Conservation (phyloP, 352 stramenopile species). For the Phytophthora litchii region DNA sequence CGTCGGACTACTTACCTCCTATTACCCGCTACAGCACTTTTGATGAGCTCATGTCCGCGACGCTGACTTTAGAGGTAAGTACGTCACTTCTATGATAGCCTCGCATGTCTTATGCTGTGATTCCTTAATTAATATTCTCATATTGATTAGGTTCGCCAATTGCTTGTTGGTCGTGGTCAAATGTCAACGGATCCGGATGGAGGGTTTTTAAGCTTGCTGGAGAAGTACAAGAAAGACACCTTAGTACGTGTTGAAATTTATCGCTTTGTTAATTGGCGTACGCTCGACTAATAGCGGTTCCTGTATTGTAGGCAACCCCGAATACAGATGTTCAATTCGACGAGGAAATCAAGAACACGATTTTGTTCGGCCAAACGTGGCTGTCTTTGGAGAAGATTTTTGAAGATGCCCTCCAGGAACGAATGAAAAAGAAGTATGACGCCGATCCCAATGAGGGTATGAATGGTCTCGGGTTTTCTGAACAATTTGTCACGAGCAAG, state of each 20-base stretch:
- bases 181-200: slow-evolving; percentile 86
- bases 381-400: slow-evolving; percentile 90
- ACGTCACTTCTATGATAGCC: not conserved
- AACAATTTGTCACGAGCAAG: slow-evolving; percentile 82
- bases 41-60: slow-evolving; percentile 91
- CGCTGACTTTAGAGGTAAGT: slow-evolving; percentile 82
- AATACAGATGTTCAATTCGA: slow-evolving; percentile 71
- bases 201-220: slow-evolving; percentile 79
- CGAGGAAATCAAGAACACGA: slow-evolving; percentile 84
- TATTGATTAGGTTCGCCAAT: slow-evolving; percentile 71
- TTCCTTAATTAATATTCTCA: not conserved
- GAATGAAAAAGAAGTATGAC: slow-evolving; percentile 81
- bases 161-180: slow-evolving; percentile 81
- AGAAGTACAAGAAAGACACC: slow-evolving; percentile 87
- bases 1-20: slow-evolving; percentile 69
- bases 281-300: slow-evolving; percentile 13
- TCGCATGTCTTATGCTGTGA: slow-evolving; percentile 4
- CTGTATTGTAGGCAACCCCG: slow-evolving; percentile 25
- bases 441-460: slow-evolving; percentile 41
- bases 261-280: not conserved
- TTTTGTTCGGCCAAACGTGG: slow-evolving; percentile 89
- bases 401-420: slow-evolving; percentile 87
- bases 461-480: slow-evolving; percentile 65
- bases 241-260: slow-evolving; percentile 35
- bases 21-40: slow-evolving; percentile 91